Evolutionary conservation across 345 rosid species (phyloP).

Genomic region (Noccaea caerulescens): DNA sequence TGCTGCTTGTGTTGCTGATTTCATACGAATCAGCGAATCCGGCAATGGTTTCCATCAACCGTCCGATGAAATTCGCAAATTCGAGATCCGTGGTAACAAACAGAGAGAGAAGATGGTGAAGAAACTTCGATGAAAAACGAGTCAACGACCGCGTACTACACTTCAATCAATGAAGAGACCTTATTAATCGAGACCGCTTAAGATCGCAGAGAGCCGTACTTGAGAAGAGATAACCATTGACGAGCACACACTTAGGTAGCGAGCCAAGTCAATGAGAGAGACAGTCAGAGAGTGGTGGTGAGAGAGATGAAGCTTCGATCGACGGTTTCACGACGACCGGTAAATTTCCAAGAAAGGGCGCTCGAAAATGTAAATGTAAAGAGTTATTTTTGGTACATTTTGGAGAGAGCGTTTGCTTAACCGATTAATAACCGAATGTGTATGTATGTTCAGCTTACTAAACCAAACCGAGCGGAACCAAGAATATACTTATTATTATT

Average conservation of each 20-base stretch:
- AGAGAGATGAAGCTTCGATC: slow-evolving; percentile 12
- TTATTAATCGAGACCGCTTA: background rate
- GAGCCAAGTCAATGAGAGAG: slow-evolving; percentile 25
- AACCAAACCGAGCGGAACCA: slow-evolving; percentile 6
- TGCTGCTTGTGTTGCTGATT: slow-evolving; percentile 48
- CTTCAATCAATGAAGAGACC: background rate
- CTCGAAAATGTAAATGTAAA: background rate
- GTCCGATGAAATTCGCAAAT: too few species aligned
- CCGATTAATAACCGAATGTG: background rate
- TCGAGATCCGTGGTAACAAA: slow-evolving; percentile 1
- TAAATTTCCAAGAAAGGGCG: slow-evolving; percentile 16
- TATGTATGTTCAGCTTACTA: background rate
- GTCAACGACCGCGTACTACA: background rate
- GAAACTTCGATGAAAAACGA: background rate
- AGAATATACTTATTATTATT: background rate
- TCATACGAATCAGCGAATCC: slow-evolving; percentile 16
- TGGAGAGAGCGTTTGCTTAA: background rate
- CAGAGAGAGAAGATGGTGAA: slow-evolving; percentile 7
- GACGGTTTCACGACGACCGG: slow-evolving; percentile 22
- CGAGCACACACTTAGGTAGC: background rate
- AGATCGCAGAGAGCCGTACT: slow-evolving; percentile 4
- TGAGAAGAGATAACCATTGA: slow-evolving; percentile 23
- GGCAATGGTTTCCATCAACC: background rate
- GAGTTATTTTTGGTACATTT: background rate
- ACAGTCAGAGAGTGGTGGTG: slow-evolving; percentile 19